Conservation (phyloP, 2,329 filamentous ascomycete species). For the Colletotrichum tofieldiae region DNA sequence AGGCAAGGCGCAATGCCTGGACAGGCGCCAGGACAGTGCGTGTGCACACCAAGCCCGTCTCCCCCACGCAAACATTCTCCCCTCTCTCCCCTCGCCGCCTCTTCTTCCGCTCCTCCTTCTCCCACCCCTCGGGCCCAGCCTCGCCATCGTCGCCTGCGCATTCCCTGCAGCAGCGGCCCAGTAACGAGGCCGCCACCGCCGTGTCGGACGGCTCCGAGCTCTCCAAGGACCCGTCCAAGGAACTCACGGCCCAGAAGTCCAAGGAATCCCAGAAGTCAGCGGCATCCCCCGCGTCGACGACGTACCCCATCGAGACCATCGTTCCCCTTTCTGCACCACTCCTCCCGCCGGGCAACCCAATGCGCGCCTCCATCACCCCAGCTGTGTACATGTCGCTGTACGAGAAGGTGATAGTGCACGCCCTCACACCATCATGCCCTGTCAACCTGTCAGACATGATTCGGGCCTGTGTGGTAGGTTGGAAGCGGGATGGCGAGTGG, state of each 20-base stretch:
- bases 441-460: conserved; percentile 90
- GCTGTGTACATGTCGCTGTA: conserved; percentile 86
- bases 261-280: conserved; percentile 54
- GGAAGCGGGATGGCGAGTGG: conserved; percentile 96
- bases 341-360: conserved; percentile 80
- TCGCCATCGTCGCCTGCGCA: conserved; percentile 44
- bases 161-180: conserved; percentile 43
- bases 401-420: conserved; percentile 87
- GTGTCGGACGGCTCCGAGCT: conserved; percentile 62
- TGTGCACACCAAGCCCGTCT: conserved; percentile 63
- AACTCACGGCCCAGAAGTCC: conserved; percentile 51
- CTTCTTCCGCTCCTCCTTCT: conserved; percentile 65
- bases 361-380: conserved; percentile 83
- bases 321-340: conserved; percentile 82
- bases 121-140: conserved; percentile 55
- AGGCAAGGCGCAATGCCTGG: conserved; percentile 85
- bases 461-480: conserved; percentile 86
- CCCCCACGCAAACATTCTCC: conserved; percentile 58
- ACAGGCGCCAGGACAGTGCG: conserved; percentile 79
- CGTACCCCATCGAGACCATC: conserved; percentile 72
- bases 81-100: conserved; percentile 65
- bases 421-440: conserved; percentile 86
- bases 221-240: conserved; percentile 55
- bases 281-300: conserved; percentile 40
- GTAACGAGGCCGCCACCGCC: conserved; percentile 54